phyloP scores from a whole-genome alignment of 2,329 filamentous ascomycete species.

The Fusarium sp. region DNA sequence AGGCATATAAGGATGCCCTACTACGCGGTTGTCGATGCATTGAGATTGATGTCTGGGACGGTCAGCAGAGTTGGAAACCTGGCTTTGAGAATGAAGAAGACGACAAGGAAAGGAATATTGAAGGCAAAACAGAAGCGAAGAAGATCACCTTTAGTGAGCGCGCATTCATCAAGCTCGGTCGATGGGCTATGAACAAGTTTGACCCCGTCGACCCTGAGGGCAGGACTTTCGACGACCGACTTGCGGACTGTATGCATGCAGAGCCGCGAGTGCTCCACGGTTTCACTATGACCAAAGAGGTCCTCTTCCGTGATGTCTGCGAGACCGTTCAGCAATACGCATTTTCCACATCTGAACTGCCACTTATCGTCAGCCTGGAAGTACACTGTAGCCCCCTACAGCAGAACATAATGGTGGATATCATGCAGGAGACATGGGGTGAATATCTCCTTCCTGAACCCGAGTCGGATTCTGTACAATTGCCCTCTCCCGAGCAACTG shows the following conservation, averaged over 20 bases:
- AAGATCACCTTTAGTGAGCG: not conserved
- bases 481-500: constrained; percentile 78
- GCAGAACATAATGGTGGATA: constrained; percentile 90
- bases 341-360: constrained; percentile 79
- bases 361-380: constrained; percentile 91
- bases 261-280: constrained; percentile 81
- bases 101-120: fast-evolving
- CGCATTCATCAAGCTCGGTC: not conserved
- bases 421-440: constrained; percentile 90
- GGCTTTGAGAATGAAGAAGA: not conserved
- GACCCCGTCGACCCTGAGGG: not conserved
- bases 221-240: not conserved
- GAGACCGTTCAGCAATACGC: constrained; percentile 80
- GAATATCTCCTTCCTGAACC: constrained; percentile 75
- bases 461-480: constrained; percentile 54
- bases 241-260: not conserved
- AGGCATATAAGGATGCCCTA: constrained; percentile 82
- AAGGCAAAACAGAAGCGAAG: not conserved
- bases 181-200: constrained; percentile 17
- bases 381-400: constrained; percentile 85
- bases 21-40: constrained; percentile 85
- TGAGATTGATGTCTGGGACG: constrained; percentile 95
- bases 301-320: constrained; percentile 88
- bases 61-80: constrained; percentile 61
- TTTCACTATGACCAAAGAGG: constrained; percentile 83